A percentile compares a stretch with the other conserved stretches of the same genome.
Evolutionary conservation across 768 basidiomycete species (phyloP).

Genomic region (Baorangia bicolor): DNA sequence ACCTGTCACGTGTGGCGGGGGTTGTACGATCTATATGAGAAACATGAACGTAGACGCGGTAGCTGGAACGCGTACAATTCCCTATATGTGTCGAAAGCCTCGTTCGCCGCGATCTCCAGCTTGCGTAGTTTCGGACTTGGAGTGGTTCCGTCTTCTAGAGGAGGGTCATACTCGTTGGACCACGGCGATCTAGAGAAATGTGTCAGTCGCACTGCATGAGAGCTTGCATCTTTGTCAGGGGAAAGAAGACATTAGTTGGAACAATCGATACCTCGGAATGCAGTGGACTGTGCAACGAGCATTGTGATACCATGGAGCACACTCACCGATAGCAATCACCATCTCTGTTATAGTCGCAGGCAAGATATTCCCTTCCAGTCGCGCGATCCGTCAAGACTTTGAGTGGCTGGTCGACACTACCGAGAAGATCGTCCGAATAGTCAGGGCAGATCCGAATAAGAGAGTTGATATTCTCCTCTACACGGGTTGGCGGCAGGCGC

Average conservation of each 20-base stretch:
- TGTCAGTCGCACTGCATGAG: slow-evolving; percentile 12
- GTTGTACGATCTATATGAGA: neutral
- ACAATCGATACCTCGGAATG: neutral
- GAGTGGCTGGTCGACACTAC: slow-evolving; percentile 93
- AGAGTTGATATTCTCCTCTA: slow-evolving; percentile 82
- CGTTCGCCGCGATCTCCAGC: slow-evolving; percentile 90
- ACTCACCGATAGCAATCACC: slow-evolving; percentile 80
- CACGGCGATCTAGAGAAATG: slow-evolving; percentile 78
- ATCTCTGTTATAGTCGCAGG: slow-evolving; percentile 92
- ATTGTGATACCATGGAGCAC: neutral
- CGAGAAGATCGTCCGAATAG: slow-evolving; percentile 91
- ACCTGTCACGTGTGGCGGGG: slow-evolving; percentile 45
- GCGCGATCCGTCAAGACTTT: slow-evolving; percentile 75
- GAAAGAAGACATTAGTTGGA: neutral
- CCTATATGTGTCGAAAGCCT: slow-evolving; percentile 96
- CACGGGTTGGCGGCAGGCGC: slow-evolving; percentile 87
- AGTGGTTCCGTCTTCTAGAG: slow-evolving; percentile 82
- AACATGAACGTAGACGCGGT: neutral
- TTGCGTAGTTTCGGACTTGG: slow-evolving; percentile 85
- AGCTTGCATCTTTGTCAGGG: neutral
- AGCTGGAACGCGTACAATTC: slow-evolving; percentile 64
- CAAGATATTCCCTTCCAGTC: slow-evolving; percentile 86
- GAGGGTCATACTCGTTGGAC: slow-evolving; percentile 96
- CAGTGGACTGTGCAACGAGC: neutral
- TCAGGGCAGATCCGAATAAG: slow-evolving; percentile 87